Evolutionary conservation across 257 asterid genomes (phyloP), one percentile per base, ranked within the genome.

Genomic region (Solanum chiquidenum): DNA sequence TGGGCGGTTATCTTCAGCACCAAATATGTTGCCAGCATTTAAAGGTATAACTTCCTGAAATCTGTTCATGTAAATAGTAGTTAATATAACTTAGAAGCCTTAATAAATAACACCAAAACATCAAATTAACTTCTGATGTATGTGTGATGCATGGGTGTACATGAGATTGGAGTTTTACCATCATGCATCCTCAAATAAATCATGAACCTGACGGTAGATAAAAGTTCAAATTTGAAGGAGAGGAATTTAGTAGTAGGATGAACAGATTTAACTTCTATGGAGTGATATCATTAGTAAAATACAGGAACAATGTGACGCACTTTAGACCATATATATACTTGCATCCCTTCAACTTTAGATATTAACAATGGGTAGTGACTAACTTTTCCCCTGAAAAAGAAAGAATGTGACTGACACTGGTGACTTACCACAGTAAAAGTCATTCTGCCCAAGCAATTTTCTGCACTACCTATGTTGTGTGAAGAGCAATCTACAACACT

Each of bases 41-140:
- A 97, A 90, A 77, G 99, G 99, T 76, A 97, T 94, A 88, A 96
- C 91, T 94, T 97, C 99, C 96, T 97, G 99, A 90, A 97, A 90
- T 83, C 99, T 97, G 91, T 46, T 87, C 87, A 89, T 62, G 90
- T 18, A 87, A 83, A 52, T 74, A 75, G 83, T 29, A 83, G 64
- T 75, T 64, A 86, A 88, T 55, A 58, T 31, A 40, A 74, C 10
- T 55, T 31, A 55, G 40, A 38, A 44, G 80, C 23, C 46, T 31
- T 34, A 3, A 40, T 44, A 31, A 11, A 23, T 6, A 82, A 44
- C 83, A 40, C 68, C 42, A 69, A 44, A 33, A 27, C 11, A 42
- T 86, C 83, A 68, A 86, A 82, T 16, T 82, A 49, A 79, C 40
- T 79, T 79, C 40, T 44, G 85, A 79, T 79, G 66, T 44, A 16